Percentiles rank a stretch among this genome's conserved stretches.
These are phyloP conservation scores for Ceratobasidium sp. DNA, from an alignment of 1,284 basidiomycete genomes.

Conservation along the genomic window DNA sequence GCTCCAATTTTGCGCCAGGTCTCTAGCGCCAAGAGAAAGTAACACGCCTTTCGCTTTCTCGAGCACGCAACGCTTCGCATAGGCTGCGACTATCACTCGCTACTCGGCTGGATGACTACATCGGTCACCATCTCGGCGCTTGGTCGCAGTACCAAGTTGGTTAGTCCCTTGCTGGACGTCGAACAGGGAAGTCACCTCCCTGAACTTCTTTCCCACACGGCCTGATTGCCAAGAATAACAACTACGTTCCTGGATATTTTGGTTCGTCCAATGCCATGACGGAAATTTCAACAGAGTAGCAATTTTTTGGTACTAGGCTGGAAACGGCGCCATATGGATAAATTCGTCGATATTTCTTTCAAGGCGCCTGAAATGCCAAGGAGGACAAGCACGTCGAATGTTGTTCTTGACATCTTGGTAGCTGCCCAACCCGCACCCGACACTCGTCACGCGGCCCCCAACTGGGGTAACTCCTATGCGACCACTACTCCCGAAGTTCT, in stretches of 20 bases:
- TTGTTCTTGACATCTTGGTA: background rate
- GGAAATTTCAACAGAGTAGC: background rate
- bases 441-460: background rate
- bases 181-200: background rate
- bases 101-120: background rate
- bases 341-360: background rate
- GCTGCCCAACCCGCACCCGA: background rate
- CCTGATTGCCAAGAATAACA: background rate
- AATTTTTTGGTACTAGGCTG: background rate
- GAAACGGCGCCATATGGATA: background rate
- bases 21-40: background rate
- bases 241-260: background rate
- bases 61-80: conserved; percentile 10
- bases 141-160: background rate
- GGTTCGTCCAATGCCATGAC: background rate
- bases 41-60: background rate
- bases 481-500: background rate
- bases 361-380: background rate
- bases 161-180: background rate
- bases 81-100: background rate
- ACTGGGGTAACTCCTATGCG: background rate
- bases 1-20: background rate
- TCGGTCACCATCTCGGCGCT: background rate
- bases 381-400: background rate
- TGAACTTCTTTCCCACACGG: background rate